Evolutionary conservation across 2,329 filamentous ascomycete species (phyloP), one percentile per base, ranked within the genome.

Genomic region (Trichophyton verrucosum): DNA sequence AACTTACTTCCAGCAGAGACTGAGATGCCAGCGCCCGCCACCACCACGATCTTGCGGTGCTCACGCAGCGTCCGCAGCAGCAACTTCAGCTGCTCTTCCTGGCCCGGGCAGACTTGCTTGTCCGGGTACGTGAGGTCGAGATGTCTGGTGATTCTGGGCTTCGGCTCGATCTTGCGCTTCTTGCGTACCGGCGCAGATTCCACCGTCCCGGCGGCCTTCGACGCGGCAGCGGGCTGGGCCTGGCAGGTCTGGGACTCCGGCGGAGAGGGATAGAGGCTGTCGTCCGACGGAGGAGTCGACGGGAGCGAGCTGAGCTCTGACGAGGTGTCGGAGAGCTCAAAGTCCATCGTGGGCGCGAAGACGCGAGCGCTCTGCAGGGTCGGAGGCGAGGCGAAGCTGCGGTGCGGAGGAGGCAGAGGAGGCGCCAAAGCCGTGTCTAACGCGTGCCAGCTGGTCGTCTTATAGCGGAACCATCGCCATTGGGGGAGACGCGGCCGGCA

Each of bases 21-120:
- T 44, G 94, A 97, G 68, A 99, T 99, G 64, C 94, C 94, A 65
- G 94, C 94, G 62, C 94, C 94, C 55, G 92, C 94, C 72, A 99
- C 88, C 58, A 97, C 89, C 38, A 99, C 90, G 71, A 99, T 95
- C 78, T 96, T 96, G 76, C 91, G 89, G 79, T 94, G 94, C 70
- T 88, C 91, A 69, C 87, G 86, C 61, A 99, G 75, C 24, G 86
- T 86, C 49, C 85, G 82, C 51, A 91, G 76, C 33, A 99, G 78
- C 61, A 85, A 82, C 63, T 88, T 82, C 44, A 96, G 77, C 68
- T 86, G 81, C 33, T 76, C 73, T 64, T 81, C 75, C 64, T 92
- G 82, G 42, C 81, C 78, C 46, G 69, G 66, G 27, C 70, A 69
- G 22, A 70, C 71, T 57, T 72, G 66, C 47, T 65, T 63, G 30